Percentiles rank a stretch among this genome's conserved stretches.
Evolutionary conservation across 2,329 filamentous ascomycete species (phyloP).

Genomic region (Helotiales sp.): DNA sequence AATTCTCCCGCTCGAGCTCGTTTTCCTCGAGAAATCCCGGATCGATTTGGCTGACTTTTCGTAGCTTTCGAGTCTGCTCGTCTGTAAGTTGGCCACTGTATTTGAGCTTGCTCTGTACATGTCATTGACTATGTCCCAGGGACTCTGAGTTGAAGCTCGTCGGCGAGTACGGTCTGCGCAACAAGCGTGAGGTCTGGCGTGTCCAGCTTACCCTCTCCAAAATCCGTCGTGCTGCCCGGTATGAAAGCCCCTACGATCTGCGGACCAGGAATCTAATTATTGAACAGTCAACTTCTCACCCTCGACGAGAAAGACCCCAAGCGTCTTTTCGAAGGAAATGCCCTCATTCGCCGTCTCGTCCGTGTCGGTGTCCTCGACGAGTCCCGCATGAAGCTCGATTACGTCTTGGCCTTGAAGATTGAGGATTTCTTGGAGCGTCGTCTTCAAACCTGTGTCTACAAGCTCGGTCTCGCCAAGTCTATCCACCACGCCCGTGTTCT

Average conservation of each 20-base stretch:
- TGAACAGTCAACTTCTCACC: slow-evolving; percentile 90
- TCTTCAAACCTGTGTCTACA: slow-evolving; percentile 99
- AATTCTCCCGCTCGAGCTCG: neutral
- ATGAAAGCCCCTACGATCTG: slow-evolving; percentile 37
- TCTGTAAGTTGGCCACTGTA: slow-evolving; percentile 99
- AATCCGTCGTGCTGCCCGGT: slow-evolving; percentile 99
- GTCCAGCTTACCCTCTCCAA: slow-evolving; percentile 99
- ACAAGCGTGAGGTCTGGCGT: slow-evolving; percentile 99
- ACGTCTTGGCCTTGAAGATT: slow-evolving; percentile 98
- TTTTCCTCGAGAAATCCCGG: neutral
- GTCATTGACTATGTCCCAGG: slow-evolving; percentile 82
- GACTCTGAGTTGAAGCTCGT: slow-evolving; percentile 99
- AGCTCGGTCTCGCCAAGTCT: slow-evolving; percentile 99
- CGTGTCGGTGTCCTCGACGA: slow-evolving; percentile 99
- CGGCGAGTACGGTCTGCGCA: slow-evolving; percentile 99
- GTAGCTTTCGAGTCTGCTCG: slow-evolving; percentile 96
- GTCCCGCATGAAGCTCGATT: slow-evolving; percentile 99
- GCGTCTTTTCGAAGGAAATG: slow-evolving; percentile 99
- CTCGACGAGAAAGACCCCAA: slow-evolving; percentile 99
- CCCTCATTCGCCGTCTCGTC: slow-evolving; percentile 99
- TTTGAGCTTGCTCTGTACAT: slow-evolving; percentile 96
- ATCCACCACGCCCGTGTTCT: slow-evolving; percentile 99
- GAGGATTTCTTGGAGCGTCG: slow-evolving; percentile 99
- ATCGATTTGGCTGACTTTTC: slow-evolving; percentile 38
- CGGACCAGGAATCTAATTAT: slow-evolving; percentile 13